These are phyloP conservation scores for Acer yangbiense DNA, from an alignment of 345 rosid species.

Conservation along the genomic window DNA sequence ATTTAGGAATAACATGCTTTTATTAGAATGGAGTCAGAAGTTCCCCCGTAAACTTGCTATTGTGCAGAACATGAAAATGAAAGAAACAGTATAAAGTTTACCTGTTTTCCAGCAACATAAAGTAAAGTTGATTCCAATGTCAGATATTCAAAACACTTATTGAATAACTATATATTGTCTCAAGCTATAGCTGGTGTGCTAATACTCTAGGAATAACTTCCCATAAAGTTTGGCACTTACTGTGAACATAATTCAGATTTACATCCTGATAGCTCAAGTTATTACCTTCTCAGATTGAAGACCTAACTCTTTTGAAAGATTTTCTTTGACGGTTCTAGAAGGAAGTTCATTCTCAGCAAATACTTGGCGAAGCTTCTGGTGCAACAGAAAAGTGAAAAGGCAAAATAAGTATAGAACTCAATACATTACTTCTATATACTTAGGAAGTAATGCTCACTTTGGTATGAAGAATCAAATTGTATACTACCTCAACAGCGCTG, in stretches of 20 bases:
- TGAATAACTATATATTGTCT: not conserved
- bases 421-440: not conserved
- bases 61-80: not conserved
- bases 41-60: not conserved
- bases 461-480: conserved; percentile 19
- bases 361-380: conserved; percentile 87
- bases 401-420: conserved; percentile 8
- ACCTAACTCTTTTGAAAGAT: conserved; percentile 80
- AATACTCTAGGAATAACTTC: not conserved
- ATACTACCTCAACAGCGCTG: conserved; percentile 75
- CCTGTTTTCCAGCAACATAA: not conserved
- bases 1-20: not conserved
- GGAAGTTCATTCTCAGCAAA: conserved; percentile 97
- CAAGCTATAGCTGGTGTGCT: not conserved
- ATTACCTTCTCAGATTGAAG: conserved; percentile 83
- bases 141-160: not conserved
- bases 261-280: conserved; percentile 6
- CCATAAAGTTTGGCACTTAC: not conserved
- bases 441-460: conserved; percentile 6
- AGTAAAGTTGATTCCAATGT: not conserved
- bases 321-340: conserved; percentile 66
- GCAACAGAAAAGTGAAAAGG: conserved; percentile 30
- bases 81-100: not conserved
- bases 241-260: not conserved
- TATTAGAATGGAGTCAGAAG: not conserved